A percentile compares a stretch with the other conserved stretches of the same genome.
These are phyloP conservation scores for Verticillium alfalfae DNA, from an alignment of 2,329 filamentous ascomycete genomes.

Conservation along the genomic window DNA sequence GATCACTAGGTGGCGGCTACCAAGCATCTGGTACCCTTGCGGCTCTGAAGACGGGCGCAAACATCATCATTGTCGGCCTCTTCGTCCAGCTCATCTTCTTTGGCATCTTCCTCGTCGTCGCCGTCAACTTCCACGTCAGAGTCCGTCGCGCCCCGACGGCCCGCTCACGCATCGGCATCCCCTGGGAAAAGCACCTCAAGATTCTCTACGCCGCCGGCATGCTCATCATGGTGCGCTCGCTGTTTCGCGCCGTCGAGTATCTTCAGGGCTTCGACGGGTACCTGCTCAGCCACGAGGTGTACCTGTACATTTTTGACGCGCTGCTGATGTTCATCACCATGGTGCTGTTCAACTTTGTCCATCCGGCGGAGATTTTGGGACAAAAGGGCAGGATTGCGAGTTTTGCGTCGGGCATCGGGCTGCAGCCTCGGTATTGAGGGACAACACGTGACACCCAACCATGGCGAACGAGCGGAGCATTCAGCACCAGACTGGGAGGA, in stretches of 20 bases:
- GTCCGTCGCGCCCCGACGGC: slow-evolving; percentile 15
- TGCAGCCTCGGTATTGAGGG: not conserved
- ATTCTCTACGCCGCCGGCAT: slow-evolving; percentile 19
- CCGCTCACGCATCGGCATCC: slow-evolving; percentile 16
- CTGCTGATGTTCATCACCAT: slow-evolving; percentile 23
- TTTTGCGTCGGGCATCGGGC: not conserved
- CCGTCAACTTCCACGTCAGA: slow-evolving; percentile 37
- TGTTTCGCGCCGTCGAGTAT: slow-evolving; percentile 38
- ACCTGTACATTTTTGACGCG: slow-evolving; percentile 31
- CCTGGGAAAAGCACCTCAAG: slow-evolving; percentile 21
- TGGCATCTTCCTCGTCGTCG: slow-evolving; percentile 43
- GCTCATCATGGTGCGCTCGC: slow-evolving; percentile 33
- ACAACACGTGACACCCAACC: too few relatives aligned
- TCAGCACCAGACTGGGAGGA: too few relatives aligned
- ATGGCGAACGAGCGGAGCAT: too few relatives aligned
- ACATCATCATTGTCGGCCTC: slow-evolving; percentile 47
- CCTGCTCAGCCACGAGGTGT: slow-evolving; percentile 25
- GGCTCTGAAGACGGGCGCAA: slow-evolving; percentile 25
- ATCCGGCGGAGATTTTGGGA: not conserved
- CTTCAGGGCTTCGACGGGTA: slow-evolving; percentile 24
- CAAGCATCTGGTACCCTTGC: slow-evolving; percentile 4
- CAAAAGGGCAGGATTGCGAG: not conserved
- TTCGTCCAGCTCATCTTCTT: slow-evolving; percentile 51
- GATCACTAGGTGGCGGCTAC: slow-evolving; percentile 7
- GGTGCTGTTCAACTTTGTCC: slow-evolving; percentile 9